Evolutionary conservation across 441 rosid species (phyloP).

Genomic region (Hura crepitans): DNA sequence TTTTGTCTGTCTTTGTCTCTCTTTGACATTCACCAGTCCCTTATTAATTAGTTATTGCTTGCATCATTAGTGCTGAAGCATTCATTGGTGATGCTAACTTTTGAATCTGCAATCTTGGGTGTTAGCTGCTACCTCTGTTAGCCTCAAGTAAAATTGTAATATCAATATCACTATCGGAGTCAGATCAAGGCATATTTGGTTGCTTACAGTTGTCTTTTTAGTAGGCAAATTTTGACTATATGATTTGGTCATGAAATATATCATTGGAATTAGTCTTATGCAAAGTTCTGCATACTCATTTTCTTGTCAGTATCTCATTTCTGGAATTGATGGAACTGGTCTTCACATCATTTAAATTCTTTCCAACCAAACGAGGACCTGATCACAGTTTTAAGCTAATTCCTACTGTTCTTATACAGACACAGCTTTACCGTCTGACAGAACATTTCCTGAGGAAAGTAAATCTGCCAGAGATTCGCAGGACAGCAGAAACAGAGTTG

Average conservation of each 20-base stretch:
- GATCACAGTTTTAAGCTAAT: constrained; percentile 12
- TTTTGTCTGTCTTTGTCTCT: neutral
- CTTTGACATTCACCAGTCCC: neutral
- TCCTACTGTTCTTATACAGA: constrained; percentile 37
- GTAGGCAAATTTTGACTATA: neutral
- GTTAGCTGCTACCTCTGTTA: neutral
- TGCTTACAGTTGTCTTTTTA: neutral
- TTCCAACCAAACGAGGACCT: neutral
- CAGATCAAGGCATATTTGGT: constrained; percentile 2
- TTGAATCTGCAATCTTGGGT: neutral
- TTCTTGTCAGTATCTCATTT: neutral
- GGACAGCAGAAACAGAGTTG: constrained; percentile 89
- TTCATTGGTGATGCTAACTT: neutral
- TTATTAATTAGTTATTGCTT: neutral
- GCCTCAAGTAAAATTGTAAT: neutral
- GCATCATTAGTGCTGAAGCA: neutral
- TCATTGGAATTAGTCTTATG: neutral
- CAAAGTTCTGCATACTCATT: neutral
- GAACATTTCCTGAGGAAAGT: constrained; percentile 77
- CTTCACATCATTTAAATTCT: neutral
- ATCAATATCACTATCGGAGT: neutral
- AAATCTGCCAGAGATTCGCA: constrained; percentile 59
- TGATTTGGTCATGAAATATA: neutral
- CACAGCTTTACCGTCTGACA: constrained; percentile 77
- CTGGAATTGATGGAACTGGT: neutral